phyloP scores from a whole-genome alignment of 106 monocot species.

The Phalaenopsis aphrodite region DNA sequence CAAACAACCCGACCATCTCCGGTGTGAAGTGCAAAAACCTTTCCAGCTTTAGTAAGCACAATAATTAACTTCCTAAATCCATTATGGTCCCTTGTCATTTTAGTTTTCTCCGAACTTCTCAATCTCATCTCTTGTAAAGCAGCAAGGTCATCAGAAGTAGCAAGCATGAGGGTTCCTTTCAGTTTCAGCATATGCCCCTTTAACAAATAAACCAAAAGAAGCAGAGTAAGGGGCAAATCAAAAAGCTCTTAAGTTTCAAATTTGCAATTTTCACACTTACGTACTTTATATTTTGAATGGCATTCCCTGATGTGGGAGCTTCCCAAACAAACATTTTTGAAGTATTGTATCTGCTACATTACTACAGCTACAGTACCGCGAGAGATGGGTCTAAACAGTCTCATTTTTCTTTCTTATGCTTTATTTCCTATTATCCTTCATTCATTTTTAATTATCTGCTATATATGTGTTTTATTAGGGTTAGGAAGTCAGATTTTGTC shows the following conservation, averaged over 20 bases:
- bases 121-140: slow-evolving; percentile 81
- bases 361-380: too few relatives aligned
- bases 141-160: slow-evolving; percentile 65
- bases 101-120: slow-evolving; percentile 75
- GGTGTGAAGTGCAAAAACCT: slow-evolving; percentile 84
- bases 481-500: too few relatives aligned
- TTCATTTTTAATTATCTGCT: too few relatives aligned
- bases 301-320: not conserved
- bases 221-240: not conserved
- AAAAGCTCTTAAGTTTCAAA: not conserved
- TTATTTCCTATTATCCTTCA: too few relatives aligned
- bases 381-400: too few relatives aligned
- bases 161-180: slow-evolving; percentile 92
- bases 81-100: slow-evolving; percentile 97
- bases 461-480: too few relatives aligned
- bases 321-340: too few relatives aligned
- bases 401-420: too few relatives aligned
- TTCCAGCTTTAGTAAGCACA: slow-evolving; percentile 82
- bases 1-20: slow-evolving; percentile 98
- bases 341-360: too few relatives aligned
- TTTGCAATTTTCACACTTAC: not conserved
- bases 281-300: not conserved
- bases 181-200: slow-evolving; percentile 93
- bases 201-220: slow-evolving; percentile 14
- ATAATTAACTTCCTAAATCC: slow-evolving; percentile 91